Evolutionary conservation across 169 alveolate species (phyloP), one percentile per base, ranked within the genome.

Genomic region (Plasmodium gonderi): DNA sequence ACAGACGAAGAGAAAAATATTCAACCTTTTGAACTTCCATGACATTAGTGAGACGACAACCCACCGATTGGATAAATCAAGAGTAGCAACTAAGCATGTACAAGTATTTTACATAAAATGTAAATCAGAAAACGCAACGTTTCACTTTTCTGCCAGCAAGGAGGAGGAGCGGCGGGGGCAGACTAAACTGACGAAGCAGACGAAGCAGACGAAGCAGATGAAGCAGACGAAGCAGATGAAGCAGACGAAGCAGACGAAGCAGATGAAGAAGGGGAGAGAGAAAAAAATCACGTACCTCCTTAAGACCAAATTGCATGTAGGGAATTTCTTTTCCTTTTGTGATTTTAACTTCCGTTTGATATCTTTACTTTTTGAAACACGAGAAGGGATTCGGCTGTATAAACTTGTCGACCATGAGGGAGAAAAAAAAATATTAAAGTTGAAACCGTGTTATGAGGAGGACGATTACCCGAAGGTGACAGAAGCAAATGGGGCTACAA

Each of bases 261-360:
- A n/a, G n/a, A n/a, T n/a, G n/a, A n/a, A n/a, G n/a, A n/a, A n/a
- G n/a, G n/a, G n/a, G n/a, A n/a, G n/a, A n/a, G n/a, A n/a, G 67
- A 76, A 45, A 26, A 76, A 17, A 36, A 78, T 8, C n/a, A 20
- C 60, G 2, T 79, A 33, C 76, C 20, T 79, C 23, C 44, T 79
- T 51, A 51, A 33, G 42, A 79, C 36, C 29, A 79, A 79, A 51
- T 0, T 79, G 14, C 33, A n/a, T 38, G 14, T 79, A 3, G 17
- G 38, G 26, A 44, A 23, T 11, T 49, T 64, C 3, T 9, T 67
- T 36, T 54, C 68, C n/a, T 79, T 51, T 47, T 54, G 42, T 36
- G 60, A 79, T 79, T 79, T 79, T 79, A 7, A 79, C 26, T 31
- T 79, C 44, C 65, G 68, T 14, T 31, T 45, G 0, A 42, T 79